Evolutionary conservation across 129 eudicot species (phyloP).

Genomic region (Flaveria robusta): DNA sequence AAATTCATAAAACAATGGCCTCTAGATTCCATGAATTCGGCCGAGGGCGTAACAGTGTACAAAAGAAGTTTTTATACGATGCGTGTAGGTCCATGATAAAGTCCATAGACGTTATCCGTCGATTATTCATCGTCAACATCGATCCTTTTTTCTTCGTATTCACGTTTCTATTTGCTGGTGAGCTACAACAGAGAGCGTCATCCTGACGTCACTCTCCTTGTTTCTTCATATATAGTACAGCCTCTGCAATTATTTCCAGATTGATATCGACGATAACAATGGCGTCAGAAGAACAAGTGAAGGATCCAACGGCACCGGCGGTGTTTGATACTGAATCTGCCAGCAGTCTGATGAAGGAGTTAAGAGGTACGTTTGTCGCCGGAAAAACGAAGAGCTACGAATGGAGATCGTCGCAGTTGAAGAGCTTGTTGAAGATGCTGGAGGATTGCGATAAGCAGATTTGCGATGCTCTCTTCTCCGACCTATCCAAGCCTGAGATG

Average conservation of each 20-base stretch:
- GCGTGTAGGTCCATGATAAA: conserved; percentile 17
- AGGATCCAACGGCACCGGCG: conserved; percentile 12
- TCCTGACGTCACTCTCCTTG: conserved; percentile 29
- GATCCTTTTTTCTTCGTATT: neutral
- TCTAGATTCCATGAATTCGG: too few relatives aligned
- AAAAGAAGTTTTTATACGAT: neutral
- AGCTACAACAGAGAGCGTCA: conserved; percentile 11
- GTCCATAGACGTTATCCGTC: conserved; percentile 10
- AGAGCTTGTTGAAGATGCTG: conserved; percentile 46
- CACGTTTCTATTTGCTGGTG: conserved; percentile 22
- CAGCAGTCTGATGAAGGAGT: conserved; percentile 45
- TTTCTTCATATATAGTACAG: neutral
- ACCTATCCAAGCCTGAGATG: conserved; percentile 63
- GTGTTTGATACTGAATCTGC: conserved; percentile 45
- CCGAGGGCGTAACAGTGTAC: too few relatives aligned
- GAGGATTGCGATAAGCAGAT: conserved; percentile 56
- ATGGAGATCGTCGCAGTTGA: conserved; percentile 81
- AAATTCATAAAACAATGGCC: too few relatives aligned
- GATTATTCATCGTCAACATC: conserved; percentile 8
- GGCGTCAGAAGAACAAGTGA: conserved; percentile 24
- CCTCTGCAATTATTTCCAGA: neutral
- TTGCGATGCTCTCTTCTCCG: conserved; percentile 62
- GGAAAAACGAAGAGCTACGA: conserved; percentile 75
- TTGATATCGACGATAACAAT: conserved; percentile 20
- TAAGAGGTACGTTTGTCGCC: conserved; percentile 38